These are phyloP conservation scores for Alternaria infectoria DNA, from an alignment of 2,329 filamentous ascomycete genomes.

Conservation along the genomic window DNA sequence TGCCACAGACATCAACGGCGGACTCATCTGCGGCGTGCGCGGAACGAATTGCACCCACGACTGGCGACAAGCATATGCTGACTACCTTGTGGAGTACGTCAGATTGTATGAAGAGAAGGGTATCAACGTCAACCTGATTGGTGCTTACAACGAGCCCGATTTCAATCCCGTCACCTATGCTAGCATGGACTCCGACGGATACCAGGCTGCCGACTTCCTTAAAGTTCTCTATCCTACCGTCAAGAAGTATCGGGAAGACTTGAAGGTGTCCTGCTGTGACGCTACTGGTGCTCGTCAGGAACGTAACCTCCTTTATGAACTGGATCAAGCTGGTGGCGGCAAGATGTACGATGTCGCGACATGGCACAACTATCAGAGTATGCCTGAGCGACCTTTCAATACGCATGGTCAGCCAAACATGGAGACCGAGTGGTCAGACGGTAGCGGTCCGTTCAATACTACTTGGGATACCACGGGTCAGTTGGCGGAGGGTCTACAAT, in stretches of 20 bases:
- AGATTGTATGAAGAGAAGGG: constrained; percentile 49
- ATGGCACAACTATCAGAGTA: constrained; percentile 50
- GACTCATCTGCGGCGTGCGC: constrained; percentile 53
- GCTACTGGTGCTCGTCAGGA: constrained; percentile 38
- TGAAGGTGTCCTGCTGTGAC: constrained; percentile 52
- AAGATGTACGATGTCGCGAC: constrained; percentile 48
- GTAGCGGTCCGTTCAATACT: constrained; percentile 44
- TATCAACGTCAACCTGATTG: constrained; percentile 47
- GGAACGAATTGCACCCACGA: constrained; percentile 47
- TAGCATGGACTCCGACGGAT: constrained; percentile 54
- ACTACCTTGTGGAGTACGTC: constrained; percentile 55
- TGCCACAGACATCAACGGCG: constrained; percentile 49
- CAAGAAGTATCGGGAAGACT: constrained; percentile 36
- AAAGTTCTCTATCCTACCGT: constrained; percentile 50
- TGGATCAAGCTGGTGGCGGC: constrained; percentile 47
- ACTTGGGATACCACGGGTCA: constrained; percentile 56
- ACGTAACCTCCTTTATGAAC: constrained; percentile 5
- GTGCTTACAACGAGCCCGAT: constrained; percentile 54
- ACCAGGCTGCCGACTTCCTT: constrained; percentile 58
- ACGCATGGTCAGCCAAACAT: constrained; percentile 52
- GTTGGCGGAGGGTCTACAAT: constrained; percentile 59
- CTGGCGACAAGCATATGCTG: constrained; percentile 56
- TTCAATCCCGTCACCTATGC: constrained; percentile 48
- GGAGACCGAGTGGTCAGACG: constrained; percentile 58
- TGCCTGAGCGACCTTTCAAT: constrained; percentile 48